phyloP scores from a whole-genome alignment of 805 yeast species.

The Clavispora asparagi region DNA sequence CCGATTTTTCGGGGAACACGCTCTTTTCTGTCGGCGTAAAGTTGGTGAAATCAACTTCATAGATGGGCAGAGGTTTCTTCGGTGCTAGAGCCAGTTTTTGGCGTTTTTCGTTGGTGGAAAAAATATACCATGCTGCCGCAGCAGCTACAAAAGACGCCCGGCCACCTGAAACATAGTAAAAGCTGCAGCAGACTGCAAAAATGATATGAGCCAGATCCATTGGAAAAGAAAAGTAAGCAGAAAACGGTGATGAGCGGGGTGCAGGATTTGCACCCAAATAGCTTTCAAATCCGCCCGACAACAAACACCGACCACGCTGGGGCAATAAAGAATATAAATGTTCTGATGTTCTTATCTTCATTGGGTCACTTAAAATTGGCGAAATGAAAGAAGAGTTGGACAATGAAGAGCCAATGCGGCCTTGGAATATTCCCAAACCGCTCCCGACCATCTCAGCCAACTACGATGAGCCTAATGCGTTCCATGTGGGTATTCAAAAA shows the following conservation, averaged over 20 bases:
- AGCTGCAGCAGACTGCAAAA: conserved; percentile 18
- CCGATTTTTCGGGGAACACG: conserved; percentile 7
- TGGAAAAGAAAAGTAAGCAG: conserved; percentile 10
- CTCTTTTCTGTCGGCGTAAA: conserved; percentile 17
- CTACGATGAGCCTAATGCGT: not conserved
- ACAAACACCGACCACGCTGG: not conserved
- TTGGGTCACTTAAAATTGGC: too few relatives aligned
- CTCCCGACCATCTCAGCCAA: not conserved
- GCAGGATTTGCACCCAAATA: conserved; percentile 18
- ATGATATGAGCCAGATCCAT: conserved; percentile 13
- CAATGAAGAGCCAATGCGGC: not conserved
- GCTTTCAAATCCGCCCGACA: not conserved
- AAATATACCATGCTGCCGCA: conserved; percentile 9
- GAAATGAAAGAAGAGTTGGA: not conserved
- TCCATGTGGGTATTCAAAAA: not conserved
- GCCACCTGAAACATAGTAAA: conserved; percentile 39
- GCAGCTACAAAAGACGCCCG: conserved; percentile 33
- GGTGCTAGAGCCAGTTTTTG: not conserved
- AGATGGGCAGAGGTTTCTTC: conserved; percentile 27
- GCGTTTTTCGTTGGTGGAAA: not conserved
- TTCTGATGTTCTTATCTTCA: too few relatives aligned
- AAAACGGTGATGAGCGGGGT: conserved; percentile 13
- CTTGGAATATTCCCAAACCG: not conserved
- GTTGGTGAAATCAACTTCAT: conserved; percentile 39
- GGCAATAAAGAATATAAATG: not conserved